Evolutionary conservation across 2,329 filamentous ascomycete species (phyloP).

Genomic region (Stemphylium lycopersici): DNA sequence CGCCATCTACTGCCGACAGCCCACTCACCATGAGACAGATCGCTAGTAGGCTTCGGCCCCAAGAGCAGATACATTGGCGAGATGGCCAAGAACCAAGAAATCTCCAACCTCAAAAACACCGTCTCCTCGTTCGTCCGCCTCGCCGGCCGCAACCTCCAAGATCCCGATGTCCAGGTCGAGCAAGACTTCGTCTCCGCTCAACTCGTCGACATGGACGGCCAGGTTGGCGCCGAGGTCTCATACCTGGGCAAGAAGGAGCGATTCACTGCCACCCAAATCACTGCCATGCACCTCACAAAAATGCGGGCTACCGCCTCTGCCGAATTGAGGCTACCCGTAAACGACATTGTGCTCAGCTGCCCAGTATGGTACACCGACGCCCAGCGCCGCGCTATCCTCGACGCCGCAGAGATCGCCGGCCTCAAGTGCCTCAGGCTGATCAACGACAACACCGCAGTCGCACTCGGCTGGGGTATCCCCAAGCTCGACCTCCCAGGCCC

Average conservation of each 20-base stretch:
- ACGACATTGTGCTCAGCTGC: constrained; percentile 91
- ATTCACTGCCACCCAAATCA: constrained; percentile 92
- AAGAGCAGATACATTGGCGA: constrained; percentile 95
- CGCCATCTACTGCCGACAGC: constrained; percentile 17
- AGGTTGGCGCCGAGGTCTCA: constrained; percentile 91
- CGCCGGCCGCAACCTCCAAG: constrained; percentile 81
- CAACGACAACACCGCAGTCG: constrained; percentile 97
- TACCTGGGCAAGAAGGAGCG: constrained; percentile 95
- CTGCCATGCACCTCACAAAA: constrained; percentile 95
- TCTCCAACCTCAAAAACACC: constrained; percentile 99
- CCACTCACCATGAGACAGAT: constrained; percentile 53
- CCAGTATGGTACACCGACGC: constrained; percentile 97
- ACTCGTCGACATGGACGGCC: constrained; percentile 88
- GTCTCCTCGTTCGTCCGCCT: constrained; percentile 91
- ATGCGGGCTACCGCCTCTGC: constrained; percentile 84
- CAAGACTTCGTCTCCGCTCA: constrained; percentile 86
- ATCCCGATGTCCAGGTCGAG: constrained; percentile 93
- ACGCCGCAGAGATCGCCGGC: constrained; percentile 91
- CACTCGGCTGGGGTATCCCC: constrained; percentile 96
- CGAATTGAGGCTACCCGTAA: constrained; percentile 89
- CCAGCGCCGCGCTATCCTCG: constrained; percentile 86
- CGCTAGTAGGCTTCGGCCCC: constrained; percentile 92
- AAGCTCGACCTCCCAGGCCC: constrained; percentile 88
- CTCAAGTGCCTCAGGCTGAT: constrained; percentile 92
- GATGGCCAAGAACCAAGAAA: constrained; percentile 96